These are phyloP conservation scores for Cymbopogon flexuosus DNA, from an alignment of 202 grass and related monocot species.

Conservation along the genomic window DNA sequence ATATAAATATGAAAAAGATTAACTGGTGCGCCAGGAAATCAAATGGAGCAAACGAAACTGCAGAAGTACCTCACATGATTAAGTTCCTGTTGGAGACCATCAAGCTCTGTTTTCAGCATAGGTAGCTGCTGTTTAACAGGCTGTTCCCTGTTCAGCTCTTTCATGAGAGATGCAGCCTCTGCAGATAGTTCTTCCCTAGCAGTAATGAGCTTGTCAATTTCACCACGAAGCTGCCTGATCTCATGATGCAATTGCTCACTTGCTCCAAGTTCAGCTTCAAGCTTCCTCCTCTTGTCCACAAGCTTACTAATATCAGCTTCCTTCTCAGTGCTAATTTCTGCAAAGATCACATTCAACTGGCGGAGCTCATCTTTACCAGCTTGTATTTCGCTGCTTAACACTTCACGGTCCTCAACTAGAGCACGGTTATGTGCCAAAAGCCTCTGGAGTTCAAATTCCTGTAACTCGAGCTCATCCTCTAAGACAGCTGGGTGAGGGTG, in stretches of 20 bases:
- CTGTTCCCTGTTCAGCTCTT: conserved; percentile 48
- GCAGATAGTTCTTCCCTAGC: conserved; percentile 63
- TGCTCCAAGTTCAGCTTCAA: conserved; percentile 72
- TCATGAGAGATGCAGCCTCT: conserved; percentile 53
- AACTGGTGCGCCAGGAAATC: conserved; percentile 9
- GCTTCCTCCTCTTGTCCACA: conserved; percentile 65
- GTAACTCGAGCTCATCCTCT: conserved; percentile 55
- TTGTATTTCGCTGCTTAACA: conserved; percentile 48
- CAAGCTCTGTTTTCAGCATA: conserved; percentile 54
- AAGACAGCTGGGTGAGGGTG: conserved; percentile 42
- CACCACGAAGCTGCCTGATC: conserved; percentile 47
- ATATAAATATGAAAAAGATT: conserved; percentile 12
- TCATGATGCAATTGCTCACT: conserved; percentile 61
- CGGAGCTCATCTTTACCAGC: conserved; percentile 55
- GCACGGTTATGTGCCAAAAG: conserved; percentile 52
- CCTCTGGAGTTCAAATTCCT: conserved; percentile 47
- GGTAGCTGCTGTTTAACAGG: conserved; percentile 56
- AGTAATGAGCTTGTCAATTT: conserved; percentile 53
- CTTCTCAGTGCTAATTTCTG: conserved; percentile 59
- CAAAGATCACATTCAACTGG: conserved; percentile 44
- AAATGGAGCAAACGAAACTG: conserved; percentile 22
- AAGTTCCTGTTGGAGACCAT: conserved; percentile 54
- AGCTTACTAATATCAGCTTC: conserved; percentile 58
- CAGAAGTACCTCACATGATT: conserved; percentile 48
- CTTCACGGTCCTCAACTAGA: conserved; percentile 48